These are phyloP conservation scores for Xylaria venustula DNA, from an alignment of 495 filamentous ascomycete genomes.

Conservation along the genomic window DNA sequence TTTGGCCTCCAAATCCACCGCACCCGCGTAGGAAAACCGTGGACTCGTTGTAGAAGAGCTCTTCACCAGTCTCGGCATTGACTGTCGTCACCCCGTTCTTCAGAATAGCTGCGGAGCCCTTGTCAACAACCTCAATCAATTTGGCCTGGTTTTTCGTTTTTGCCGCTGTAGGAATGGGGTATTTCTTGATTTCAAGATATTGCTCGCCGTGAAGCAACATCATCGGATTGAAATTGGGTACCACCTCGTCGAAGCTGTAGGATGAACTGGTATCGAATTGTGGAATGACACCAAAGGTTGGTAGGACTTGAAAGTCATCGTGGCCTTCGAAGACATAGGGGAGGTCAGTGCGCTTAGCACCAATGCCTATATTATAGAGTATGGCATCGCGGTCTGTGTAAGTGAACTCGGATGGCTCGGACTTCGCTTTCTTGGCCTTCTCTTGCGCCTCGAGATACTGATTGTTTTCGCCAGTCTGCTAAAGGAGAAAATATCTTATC, in stretches of 20 bases:
- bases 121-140: conserved; percentile 93
- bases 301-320: conserved; percentile 88
- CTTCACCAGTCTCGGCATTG: conserved; percentile 79
- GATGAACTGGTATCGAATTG: conserved; percentile 82
- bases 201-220: conserved; percentile 99
- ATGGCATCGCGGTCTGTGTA: conserved; percentile 87
- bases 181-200: conserved; percentile 93
- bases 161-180: conserved; percentile 86
- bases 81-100: conserved; percentile 74
- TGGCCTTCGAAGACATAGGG: conserved; percentile 83
- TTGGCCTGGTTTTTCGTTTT: conserved; percentile 78
- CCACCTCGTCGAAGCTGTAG: conserved; percentile 76
- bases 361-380: conserved; percentile 93
- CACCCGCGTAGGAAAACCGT: conserved; percentile 89
- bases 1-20: conserved; percentile 86
- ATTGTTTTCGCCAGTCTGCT: conserved; percentile 37
- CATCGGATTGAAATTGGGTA: conserved; percentile 96
- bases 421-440: conserved; percentile 68
- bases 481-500: conserved; percentile 26
- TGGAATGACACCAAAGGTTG: conserved; percentile 92
- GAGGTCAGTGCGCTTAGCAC: conserved; percentile 89
- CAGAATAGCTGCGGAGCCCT: conserved; percentile 86
- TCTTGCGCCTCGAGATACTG: conserved; percentile 68
- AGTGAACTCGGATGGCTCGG: conserved; percentile 72
- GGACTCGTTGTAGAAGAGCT: conserved; percentile 95